Evolutionary conservation across 139 green algal genomes (phyloP).

Genomic region (Chlamydomonas sphaeroides): DNA sequence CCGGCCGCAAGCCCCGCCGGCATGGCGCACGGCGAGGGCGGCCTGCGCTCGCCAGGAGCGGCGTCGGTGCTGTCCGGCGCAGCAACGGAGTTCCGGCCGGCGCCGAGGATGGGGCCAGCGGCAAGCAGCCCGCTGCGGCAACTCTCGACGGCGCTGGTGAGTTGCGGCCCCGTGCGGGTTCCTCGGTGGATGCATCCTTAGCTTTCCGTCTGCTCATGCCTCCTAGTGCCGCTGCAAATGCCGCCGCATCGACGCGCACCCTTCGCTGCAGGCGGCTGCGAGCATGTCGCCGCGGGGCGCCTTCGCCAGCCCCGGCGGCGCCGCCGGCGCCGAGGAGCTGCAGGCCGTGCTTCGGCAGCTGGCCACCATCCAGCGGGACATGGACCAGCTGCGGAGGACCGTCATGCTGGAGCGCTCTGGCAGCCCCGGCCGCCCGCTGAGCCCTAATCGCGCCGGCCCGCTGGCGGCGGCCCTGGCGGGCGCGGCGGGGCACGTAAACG

Average conservation of each 20-base stretch:
- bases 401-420: not conserved
- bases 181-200: not conserved
- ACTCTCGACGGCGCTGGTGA: not conserved
- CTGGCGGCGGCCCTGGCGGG: not conserved
- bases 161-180: too few relatives aligned
- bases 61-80: too few relatives aligned
- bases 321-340: not conserved
- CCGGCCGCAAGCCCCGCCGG: not conserved
- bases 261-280: not conserved
- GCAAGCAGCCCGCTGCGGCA: not conserved
- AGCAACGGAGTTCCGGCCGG: not conserved
- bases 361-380: slow-evolving; percentile 18
- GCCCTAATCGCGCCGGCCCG: too few relatives aligned
- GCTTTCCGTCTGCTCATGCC: not conserved
- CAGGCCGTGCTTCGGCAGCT: slow-evolving; percentile 5
- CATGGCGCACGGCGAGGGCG: not conserved
- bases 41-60: not conserved
- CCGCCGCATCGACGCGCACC: too few relatives aligned
- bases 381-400: not conserved
- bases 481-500: too few relatives aligned
- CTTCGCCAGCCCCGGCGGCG: not conserved
- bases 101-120: too few relatives aligned
- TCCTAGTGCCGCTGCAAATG: too few relatives aligned
- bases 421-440: not conserved
- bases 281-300: too few relatives aligned